phyloP scores from a whole-genome alignment of 805 yeast species.

The Spathaspora passalidarum region DNA sequence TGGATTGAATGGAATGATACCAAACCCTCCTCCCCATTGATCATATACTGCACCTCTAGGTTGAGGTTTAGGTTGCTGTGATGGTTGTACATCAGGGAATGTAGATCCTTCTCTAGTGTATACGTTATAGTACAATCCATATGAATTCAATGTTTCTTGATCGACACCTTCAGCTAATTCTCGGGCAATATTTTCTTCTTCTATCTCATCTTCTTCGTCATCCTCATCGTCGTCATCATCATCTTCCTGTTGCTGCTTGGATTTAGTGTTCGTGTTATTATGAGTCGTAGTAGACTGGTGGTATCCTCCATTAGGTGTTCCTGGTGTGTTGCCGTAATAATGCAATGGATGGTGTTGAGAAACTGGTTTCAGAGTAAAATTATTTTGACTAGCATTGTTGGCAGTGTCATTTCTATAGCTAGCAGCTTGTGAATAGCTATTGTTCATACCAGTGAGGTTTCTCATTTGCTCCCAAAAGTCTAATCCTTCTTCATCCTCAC shows the following conservation, averaged over 20 bases:
- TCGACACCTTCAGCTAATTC: constrained; percentile 23
- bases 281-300: constrained; percentile 3
- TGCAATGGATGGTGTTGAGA: constrained; percentile 57
- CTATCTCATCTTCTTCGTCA: constrained; percentile 7
- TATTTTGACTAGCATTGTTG: background rate
- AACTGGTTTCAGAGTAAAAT: constrained; percentile 34
- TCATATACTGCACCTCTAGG: constrained; percentile 22
- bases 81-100: constrained; percentile 14
- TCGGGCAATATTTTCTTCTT: constrained; percentile 17
- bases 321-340: constrained; percentile 15
- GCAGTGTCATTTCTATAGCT: constrained; percentile 4
- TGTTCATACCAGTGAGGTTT: constrained; percentile 39
- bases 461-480: constrained; percentile 75
- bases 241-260: constrained; percentile 1
- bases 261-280: background rate
- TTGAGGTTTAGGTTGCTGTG: constrained; percentile 5
- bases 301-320: constrained; percentile 1
- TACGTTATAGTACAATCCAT: constrained; percentile 37
- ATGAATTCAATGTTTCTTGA: constrained; percentile 32
- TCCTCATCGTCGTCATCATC: constrained; percentile 11
- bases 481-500: constrained; percentile 57
- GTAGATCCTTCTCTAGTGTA: constrained; percentile 32
- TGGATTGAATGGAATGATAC: constrained; percentile 44
- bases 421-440: constrained; percentile 10
- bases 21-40: constrained; percentile 31